Evolutionary conservation across 345 rosid genomes (phyloP).

Genomic region (Aquilaria sinensis): DNA sequence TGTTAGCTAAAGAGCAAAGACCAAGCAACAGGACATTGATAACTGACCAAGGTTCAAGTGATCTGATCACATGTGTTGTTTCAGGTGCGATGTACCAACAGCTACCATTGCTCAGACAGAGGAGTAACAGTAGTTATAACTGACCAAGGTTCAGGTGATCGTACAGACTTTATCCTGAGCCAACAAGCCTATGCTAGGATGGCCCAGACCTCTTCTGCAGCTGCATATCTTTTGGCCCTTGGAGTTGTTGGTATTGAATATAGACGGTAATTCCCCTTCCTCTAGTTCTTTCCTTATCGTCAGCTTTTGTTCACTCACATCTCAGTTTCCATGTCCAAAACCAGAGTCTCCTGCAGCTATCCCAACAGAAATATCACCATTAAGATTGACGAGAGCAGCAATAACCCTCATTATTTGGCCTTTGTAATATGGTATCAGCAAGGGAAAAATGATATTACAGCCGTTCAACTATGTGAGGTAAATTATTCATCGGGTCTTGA

Average conservation of each 20-base stretch:
- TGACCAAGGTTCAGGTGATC: constrained; percentile 43
- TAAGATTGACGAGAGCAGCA: constrained; percentile 63
- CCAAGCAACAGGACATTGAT: not conserved
- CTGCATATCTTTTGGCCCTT: constrained; percentile 32
- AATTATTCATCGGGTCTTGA: not conserved
- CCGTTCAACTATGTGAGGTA: constrained; percentile 76
- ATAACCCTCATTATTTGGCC: constrained; percentile 53
- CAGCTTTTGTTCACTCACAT: not conserved
- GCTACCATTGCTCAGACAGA: constrained; percentile 42
- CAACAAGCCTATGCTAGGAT: constrained; percentile 40
- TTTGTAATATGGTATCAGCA: constrained; percentile 61
- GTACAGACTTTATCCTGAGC: constrained; percentile 59
- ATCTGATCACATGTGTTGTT: not conserved
- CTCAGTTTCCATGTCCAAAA: constrained; percentile 1
- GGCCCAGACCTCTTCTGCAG: constrained; percentile 54
- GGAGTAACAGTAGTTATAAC: constrained; percentile 56
- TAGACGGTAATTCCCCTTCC: constrained; percentile 33
- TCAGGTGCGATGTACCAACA: constrained; percentile 57
- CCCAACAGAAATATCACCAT: constrained; percentile 53
- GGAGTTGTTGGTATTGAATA: constrained; percentile 56
- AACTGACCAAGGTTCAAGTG: not conserved
- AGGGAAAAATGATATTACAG: constrained; percentile 60
- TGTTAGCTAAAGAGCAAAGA: not conserved
- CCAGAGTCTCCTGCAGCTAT: constrained; percentile 63
- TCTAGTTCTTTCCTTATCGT: not conserved